phyloP scores from a whole-genome alignment of 2,329 filamentous ascomycete species.

The Capronia americana region DNA sequence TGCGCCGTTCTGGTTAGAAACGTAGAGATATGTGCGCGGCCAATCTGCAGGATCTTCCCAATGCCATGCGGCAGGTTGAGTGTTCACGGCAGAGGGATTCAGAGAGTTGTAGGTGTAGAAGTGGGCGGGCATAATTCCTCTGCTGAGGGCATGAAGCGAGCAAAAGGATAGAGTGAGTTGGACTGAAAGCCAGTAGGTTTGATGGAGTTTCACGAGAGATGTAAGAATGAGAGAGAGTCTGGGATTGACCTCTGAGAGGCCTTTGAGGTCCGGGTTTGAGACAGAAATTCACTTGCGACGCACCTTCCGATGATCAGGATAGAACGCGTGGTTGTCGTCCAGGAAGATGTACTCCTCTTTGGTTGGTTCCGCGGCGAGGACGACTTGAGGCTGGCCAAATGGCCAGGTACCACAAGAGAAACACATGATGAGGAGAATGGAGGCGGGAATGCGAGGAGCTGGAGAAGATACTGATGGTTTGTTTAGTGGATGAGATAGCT shows the following conservation, averaged over 20 bases:
- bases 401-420: conserved; percentile 39
- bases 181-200: neutral
- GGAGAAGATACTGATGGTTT: conserved; percentile 11
- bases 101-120: conserved; percentile 36
- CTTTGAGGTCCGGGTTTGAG: neutral
- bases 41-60: conserved; percentile 36
- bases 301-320: conserved; percentile 38
- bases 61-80: conserved; percentile 22
- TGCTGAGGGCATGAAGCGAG: conserved; percentile 15
- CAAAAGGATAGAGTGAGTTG: conserved; percentile 11
- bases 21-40: conserved; percentile 37
- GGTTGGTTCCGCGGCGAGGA: conserved; percentile 36
- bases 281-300: conserved; percentile 27
- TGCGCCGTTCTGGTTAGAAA: conserved; percentile 32
- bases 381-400: conserved; percentile 32
- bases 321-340: conserved; percentile 36
- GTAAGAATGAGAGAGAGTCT: neutral
- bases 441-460: neutral
- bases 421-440: conserved; percentile 35
- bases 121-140: conserved; percentile 27
- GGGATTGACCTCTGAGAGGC: neutral
- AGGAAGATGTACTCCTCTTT: conserved; percentile 39
- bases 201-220: neutral
- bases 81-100: conserved; percentile 33
- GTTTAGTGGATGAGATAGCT: neutral